Percentiles rank a stretch among this genome's conserved stretches.
Conservation (phyloP, 768 basidiomycete genomes). For the Rhizopogon vinicolor region DNA sequence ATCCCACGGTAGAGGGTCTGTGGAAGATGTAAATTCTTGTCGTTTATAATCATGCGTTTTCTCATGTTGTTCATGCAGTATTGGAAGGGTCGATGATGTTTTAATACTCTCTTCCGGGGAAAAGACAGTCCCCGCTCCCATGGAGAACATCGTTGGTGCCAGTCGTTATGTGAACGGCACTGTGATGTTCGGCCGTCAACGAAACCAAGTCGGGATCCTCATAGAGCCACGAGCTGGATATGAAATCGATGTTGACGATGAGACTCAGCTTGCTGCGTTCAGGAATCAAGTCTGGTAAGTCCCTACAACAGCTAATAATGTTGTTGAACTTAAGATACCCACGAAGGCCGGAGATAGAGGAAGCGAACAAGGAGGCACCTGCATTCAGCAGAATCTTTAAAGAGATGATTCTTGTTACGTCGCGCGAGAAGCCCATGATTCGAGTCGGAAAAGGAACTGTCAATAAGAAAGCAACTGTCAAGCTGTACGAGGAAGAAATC, state of each 20-base stretch:
- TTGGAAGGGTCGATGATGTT: constrained; percentile 35
- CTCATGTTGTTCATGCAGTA: constrained; percentile 14
- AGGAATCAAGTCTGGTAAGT: constrained; percentile 35
- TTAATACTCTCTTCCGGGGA: constrained; percentile 27
- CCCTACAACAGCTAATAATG: not conserved
- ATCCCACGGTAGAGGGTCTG: constrained; percentile 36
- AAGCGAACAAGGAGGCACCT: constrained; percentile 37
- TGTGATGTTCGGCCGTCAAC: constrained; percentile 36
- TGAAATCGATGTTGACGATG: constrained; percentile 27
- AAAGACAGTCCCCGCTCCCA: constrained; percentile 30
- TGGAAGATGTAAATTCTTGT: constrained; percentile 35
- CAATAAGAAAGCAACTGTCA: constrained; percentile 34
- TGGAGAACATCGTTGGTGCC: constrained; percentile 22
- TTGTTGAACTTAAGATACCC: not conserved
- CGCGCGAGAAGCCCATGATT: constrained; percentile 37
- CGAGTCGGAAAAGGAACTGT: constrained; percentile 44
- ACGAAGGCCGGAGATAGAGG: constrained; percentile 33
- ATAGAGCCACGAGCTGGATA: constrained; percentile 28
- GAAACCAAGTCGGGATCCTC: constrained; percentile 23
- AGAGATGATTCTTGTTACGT: constrained; percentile 46
- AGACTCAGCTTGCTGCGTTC: constrained; percentile 22
- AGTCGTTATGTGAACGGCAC: constrained; percentile 23
- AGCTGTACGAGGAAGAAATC: constrained; percentile 41
- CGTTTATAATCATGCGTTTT: not conserved
- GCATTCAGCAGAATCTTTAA: constrained; percentile 41